These are phyloP conservation scores for Meredithiella fracta DNA, from an alignment of 2,329 filamentous ascomycete species.

Conservation along the genomic window DNA sequence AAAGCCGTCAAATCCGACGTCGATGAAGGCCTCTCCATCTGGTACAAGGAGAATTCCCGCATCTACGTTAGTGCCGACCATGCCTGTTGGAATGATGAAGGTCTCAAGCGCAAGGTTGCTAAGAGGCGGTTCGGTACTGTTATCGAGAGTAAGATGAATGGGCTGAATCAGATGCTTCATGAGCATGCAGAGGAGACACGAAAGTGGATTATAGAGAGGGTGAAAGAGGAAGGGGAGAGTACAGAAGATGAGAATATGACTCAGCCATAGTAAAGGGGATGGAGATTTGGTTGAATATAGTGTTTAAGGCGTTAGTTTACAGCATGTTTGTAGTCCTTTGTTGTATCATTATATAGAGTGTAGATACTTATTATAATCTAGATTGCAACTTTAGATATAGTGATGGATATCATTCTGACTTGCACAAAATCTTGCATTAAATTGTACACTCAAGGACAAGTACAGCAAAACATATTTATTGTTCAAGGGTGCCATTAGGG, in stretches of 20 bases:
- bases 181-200: slow-evolving; percentile 35
- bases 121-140: slow-evolving; percentile 46
- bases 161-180: slow-evolving; percentile 40
- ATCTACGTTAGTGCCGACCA: slow-evolving; percentile 66
- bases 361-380: too few relatives aligned
- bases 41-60: slow-evolving; percentile 70
- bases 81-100: slow-evolving; percentile 53
- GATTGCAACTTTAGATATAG: too few relatives aligned
- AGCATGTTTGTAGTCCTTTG: neutral
- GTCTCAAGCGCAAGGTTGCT: slow-evolving; percentile 40
- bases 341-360: neutral
- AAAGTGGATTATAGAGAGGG: slow-evolving; percentile 32
- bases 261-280: slow-evolving; percentile 1
- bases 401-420: too few relatives aligned
- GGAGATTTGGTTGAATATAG: neutral
- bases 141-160: slow-evolving; percentile 31
- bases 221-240: slow-evolving; percentile 26
- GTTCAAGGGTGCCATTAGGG: too few relatives aligned
- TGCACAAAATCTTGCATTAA: too few relatives aligned
- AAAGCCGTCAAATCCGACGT: slow-evolving; percentile 65
- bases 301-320: neutral
- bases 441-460: too few relatives aligned
- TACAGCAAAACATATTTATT: too few relatives aligned
- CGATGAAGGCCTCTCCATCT: slow-evolving; percentile 53
- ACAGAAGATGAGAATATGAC: slow-evolving; percentile 32